These are phyloP conservation scores for Leccinum ochraceum DNA, from an alignment of 768 basidiomycete species.

Conservation along the genomic window DNA sequence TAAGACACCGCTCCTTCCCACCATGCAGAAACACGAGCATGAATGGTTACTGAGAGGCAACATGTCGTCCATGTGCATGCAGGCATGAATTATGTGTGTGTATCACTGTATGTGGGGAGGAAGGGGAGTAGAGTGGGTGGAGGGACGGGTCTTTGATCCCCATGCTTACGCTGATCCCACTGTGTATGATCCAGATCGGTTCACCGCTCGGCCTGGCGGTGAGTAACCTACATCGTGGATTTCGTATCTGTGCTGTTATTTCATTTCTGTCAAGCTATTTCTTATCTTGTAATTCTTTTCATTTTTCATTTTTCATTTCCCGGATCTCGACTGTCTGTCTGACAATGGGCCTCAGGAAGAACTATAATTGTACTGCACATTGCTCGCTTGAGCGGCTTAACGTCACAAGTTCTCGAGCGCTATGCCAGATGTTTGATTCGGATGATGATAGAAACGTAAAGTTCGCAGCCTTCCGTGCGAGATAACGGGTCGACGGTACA, in stretches of 20 bases:
- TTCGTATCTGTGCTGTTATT: slow-evolving; percentile 9
- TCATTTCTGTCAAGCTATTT: slow-evolving; percentile 6
- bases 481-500: slow-evolving; percentile 3
- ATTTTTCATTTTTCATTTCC: slow-evolving; percentile 18
- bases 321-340: not conserved
- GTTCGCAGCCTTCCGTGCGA: not conserved
- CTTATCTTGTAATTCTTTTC: slow-evolving; percentile 4
- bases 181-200: slow-evolving; percentile 15
- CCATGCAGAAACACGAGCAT: slow-evolving; percentile 13
- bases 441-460: not conserved
- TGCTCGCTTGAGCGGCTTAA: not conserved
- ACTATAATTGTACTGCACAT: not conserved
- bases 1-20: slow-evolving; percentile 25
- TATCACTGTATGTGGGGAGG: not conserved
- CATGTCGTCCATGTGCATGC: slow-evolving; percentile 17
- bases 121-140: not conserved
- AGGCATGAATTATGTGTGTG: not conserved
- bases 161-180: slow-evolving; percentile 13
- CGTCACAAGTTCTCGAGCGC: not conserved
- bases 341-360: not conserved
- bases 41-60: slow-evolving; percentile 10
- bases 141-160: not conserved
- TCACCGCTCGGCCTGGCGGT: slow-evolving; percentile 3
- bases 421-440: not conserved
- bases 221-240: slow-evolving; percentile 3